phyloP scores from a whole-genome alignment of 805 yeast species.

The Novakomyces olei region DNA sequence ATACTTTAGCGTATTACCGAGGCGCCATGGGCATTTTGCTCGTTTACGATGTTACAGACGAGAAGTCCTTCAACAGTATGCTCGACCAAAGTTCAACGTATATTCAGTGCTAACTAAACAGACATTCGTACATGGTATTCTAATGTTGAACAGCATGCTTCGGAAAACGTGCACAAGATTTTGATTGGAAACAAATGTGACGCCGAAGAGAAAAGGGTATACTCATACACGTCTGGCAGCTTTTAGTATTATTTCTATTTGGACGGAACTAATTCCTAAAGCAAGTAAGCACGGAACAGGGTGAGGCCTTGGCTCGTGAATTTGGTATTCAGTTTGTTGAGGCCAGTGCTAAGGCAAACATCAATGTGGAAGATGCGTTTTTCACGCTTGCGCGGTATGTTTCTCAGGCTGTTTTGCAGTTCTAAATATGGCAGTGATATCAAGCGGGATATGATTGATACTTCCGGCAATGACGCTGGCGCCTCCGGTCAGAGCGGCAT shows the following conservation, averaged over 20 bases:
- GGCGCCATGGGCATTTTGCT: slow-evolving; percentile 96
- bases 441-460: too few relatives aligned
- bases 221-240: neutral
- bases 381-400: slow-evolving; percentile 75
- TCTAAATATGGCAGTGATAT: too few relatives aligned
- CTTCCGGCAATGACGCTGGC: too few relatives aligned
- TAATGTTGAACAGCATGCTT: slow-evolving; percentile 90
- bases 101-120: neutral
- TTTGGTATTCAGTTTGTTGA: slow-evolving; percentile 81
- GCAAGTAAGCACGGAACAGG: slow-evolving; percentile 62
- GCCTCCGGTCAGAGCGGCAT: too few relatives aligned
- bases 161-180: slow-evolving; percentile 83
- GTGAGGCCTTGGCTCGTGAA: slow-evolving; percentile 67
- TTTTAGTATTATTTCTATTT: neutral
- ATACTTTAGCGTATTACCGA: slow-evolving; percentile 62
- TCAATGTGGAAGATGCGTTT: slow-evolving; percentile 79
- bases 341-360: slow-evolving; percentile 86
- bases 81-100: neutral
- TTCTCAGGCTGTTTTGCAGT: too few relatives aligned
- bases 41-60: slow-evolving; percentile 95
- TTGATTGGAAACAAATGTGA: slow-evolving; percentile 93
- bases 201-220: slow-evolving; percentile 60
- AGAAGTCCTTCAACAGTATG: slow-evolving; percentile 57
- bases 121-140: slow-evolving; percentile 83
- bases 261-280: slow-evolving; percentile 3